phyloP scores from a whole-genome alignment of 202 grass and related monocot genomes.

The Schoenoplectus tabernaemontani region DNA sequence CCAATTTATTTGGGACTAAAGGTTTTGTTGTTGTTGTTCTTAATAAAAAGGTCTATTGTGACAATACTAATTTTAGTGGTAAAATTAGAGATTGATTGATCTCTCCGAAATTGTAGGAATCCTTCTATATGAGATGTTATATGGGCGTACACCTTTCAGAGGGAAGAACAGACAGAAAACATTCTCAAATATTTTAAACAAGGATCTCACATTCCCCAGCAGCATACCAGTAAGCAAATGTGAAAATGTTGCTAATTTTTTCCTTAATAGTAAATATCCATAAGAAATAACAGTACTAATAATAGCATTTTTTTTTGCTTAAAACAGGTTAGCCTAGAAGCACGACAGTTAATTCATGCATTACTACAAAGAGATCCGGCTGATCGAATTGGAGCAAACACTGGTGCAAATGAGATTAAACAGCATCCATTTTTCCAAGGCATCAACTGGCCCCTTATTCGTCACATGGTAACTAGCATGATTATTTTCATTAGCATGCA shows the following conservation, averaged over 20 bases:
- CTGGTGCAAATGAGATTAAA: slow-evolving; percentile 93
- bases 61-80: slow-evolving; percentile 8
- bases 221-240: slow-evolving; percentile 74
- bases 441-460: slow-evolving; percentile 88
- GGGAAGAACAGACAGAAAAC: slow-evolving; percentile 95
- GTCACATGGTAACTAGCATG: slow-evolving; percentile 79
- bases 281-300: slow-evolving; percentile 7
- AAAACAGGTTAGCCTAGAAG: slow-evolving; percentile 67
- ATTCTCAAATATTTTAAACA: slow-evolving; percentile 83
- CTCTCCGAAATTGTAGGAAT: slow-evolving; percentile 55
- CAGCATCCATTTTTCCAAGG: slow-evolving; percentile 71
- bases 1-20: too few species aligned
- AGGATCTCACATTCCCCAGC: slow-evolving; percentile 90
- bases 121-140: slow-evolving; percentile 94
- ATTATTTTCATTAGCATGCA: slow-evolving; percentile 5
- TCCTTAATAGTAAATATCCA: neutral
- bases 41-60: neutral
- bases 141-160: slow-evolving; percentile 95
- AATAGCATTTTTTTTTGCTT: neutral
- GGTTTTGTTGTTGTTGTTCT: too few species aligned
- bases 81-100: slow-evolving; percentile 8
- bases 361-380: slow-evolving; percentile 81
- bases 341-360: slow-evolving; percentile 76
- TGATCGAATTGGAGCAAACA: slow-evolving; percentile 61
- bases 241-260: neutral